A percentile compares a stretch with the other conserved stretches of the same genome.
These are phyloP conservation scores for Leptographium radiaticola DNA, from an alignment of 2,329 filamentous ascomycete genomes.

Conservation along the genomic window DNA sequence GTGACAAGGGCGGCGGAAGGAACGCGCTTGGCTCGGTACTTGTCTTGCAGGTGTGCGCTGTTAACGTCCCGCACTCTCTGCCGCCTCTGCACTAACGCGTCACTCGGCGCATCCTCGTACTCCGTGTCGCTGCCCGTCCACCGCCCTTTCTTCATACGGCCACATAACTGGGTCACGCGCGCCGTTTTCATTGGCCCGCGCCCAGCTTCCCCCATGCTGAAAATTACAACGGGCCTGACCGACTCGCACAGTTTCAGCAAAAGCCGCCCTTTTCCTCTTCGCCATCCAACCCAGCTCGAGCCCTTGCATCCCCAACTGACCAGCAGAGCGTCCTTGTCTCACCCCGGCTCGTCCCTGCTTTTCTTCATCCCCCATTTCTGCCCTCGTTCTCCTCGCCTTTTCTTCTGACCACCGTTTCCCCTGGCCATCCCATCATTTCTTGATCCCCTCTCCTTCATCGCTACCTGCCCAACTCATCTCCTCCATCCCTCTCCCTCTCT, in stretches of 20 bases:
- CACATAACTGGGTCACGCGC: background rate
- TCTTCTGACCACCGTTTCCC: background rate
- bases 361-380: background rate
- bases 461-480: background rate
- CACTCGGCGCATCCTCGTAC: background rate
- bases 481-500: background rate
- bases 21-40: background rate
- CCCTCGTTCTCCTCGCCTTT: background rate
- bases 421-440: background rate
- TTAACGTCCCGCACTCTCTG: background rate
- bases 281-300: background rate
- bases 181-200: background rate
- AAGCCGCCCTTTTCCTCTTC: background rate
- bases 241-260: conserved; percentile 2
- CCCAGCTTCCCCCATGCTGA: background rate
- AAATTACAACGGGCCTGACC: background rate
- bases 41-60: too few relatives aligned
- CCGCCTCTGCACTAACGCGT: background rate
- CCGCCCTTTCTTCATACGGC: background rate
- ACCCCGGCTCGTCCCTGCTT: background rate
- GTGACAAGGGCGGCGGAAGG: too few relatives aligned
- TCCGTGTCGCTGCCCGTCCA: background rate
- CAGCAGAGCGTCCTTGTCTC: conserved; percentile 2
- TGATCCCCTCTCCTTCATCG: background rate
- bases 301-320: conserved; percentile 10